These are phyloP conservation scores for Tetrapisispora namnaoensis DNA, from an alignment of 805 yeast genomes.

Conservation along the genomic window DNA sequence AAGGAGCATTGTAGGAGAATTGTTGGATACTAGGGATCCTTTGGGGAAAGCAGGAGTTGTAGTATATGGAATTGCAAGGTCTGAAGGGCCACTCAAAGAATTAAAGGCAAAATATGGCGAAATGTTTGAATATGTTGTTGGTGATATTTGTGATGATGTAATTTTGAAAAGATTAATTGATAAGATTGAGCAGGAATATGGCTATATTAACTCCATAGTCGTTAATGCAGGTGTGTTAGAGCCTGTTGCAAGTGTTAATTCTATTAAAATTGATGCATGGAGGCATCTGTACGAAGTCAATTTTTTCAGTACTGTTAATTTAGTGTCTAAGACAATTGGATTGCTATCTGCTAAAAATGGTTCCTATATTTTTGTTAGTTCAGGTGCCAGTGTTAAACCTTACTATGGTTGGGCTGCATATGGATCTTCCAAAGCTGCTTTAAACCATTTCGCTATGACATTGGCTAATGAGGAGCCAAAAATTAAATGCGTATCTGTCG, in stretches of 20 bases:
- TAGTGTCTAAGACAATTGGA: conserved; percentile 49
- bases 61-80: conserved; percentile 57
- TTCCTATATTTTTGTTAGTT: conserved; percentile 66
- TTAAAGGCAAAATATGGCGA: conserved; percentile 39
- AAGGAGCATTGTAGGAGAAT: conserved; percentile 51
- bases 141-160: conserved; percentile 46
- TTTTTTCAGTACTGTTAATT: conserved; percentile 60
- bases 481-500: conserved; percentile 50
- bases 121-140: conserved; percentile 43
- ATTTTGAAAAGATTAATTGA: conserved; percentile 31
- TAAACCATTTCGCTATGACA: conserved; percentile 64
- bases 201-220: conserved; percentile 51
- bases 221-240: conserved; percentile 79
- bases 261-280: conserved; percentile 44
- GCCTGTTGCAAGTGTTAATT: conserved; percentile 52
- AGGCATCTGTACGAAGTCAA: conserved; percentile 60
- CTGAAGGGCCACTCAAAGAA: conserved; percentile 37
- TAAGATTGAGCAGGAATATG: conserved; percentile 40
- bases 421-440: conserved; percentile 85
- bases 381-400: conserved; percentile 66
- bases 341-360: conserved; percentile 48
- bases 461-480: conserved; percentile 59
- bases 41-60: conserved; percentile 35
- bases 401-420: conserved; percentile 71
- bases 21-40: conserved; percentile 22